Conservation (phyloP, 2,329 filamentous ascomycete genomes). For the Colletotrichum acutatum region DNA sequence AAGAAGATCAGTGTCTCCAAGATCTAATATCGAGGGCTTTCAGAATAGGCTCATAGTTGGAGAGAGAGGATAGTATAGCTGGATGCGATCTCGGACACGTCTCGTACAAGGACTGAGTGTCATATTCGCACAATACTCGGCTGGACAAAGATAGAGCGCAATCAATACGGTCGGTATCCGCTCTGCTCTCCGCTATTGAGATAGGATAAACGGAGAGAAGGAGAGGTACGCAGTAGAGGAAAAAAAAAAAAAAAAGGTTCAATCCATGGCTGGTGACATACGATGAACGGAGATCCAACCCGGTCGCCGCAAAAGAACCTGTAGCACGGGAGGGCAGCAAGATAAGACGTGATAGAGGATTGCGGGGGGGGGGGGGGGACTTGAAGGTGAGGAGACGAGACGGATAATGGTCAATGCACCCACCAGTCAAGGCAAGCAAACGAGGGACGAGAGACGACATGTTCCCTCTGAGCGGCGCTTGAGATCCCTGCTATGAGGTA, state of each 20-base stretch:
- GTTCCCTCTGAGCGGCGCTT: slow-evolving; percentile 26
- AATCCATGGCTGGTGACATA: slow-evolving; percentile 27
- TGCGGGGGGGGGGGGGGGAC: slow-evolving; percentile 13
- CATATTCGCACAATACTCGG: neutral
- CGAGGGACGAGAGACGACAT: slow-evolving; percentile 17
- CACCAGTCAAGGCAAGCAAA: slow-evolving; percentile 17
- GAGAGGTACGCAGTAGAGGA: neutral
- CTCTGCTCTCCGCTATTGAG: slow-evolving; percentile 7
- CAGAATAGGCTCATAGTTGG: neutral
- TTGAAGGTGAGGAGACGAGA: slow-evolving; percentile 25
- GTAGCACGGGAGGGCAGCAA: slow-evolving; percentile 33
- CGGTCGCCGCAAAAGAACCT: slow-evolving; percentile 12
- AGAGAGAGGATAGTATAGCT: neutral
- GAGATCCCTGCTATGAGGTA: slow-evolving; percentile 26
- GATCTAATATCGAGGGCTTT: neutral
- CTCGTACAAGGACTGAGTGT: neutral
- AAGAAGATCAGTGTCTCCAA: neutral
- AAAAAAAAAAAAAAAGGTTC: neutral
- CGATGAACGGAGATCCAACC: slow-evolving; percentile 13
- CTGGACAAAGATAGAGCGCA: neutral
- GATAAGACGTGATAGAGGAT: slow-evolving; percentile 37
- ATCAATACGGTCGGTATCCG: neutral
- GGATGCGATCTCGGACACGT: neutral
- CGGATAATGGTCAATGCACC: slow-evolving; percentile 29
- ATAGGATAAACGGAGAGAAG: neutral